Percentiles rank a stretch among this genome's conserved stretches.
Evolutionary conservation across 2,329 filamentous ascomycete genomes (phyloP).

Genomic region (Coniochaeta pulveracea): DNA sequence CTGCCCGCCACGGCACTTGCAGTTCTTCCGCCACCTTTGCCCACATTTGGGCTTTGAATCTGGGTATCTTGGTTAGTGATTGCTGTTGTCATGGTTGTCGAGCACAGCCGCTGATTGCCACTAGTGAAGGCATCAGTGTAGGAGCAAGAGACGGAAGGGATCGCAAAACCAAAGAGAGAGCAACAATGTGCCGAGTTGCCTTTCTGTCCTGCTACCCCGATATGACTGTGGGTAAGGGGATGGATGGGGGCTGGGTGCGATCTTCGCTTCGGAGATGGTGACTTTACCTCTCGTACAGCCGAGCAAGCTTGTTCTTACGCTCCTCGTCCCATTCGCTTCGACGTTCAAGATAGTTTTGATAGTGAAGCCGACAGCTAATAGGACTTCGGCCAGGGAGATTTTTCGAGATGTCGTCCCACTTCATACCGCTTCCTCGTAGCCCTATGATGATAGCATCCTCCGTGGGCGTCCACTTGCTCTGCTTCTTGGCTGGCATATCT

Average conservation of each 20-base stretch:
- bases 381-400: conserved; percentile 80
- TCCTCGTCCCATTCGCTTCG: conserved; percentile 95
- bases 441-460: conserved; percentile 93
- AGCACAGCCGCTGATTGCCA: conserved; percentile 2
- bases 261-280: background rate
- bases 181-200: background rate
- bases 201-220: background rate
- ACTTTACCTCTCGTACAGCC: conserved; percentile 83
- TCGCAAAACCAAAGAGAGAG: background rate
- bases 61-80: conserved; percentile 25
- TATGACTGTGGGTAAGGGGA: background rate
- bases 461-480: conserved; percentile 92
- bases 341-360: conserved; percentile 93
- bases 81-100: background rate
- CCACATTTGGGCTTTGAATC: conserved; percentile 98
- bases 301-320: conserved; percentile 90
- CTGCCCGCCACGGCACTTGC: conserved; percentile 87
- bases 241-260: background rate
- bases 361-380: conserved; percentile 88
- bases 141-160: background rate
- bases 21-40: conserved; percentile 90
- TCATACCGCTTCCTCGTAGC: conserved; percentile 82
- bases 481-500: conserved; percentile 75
- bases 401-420: conserved; percentile 97
- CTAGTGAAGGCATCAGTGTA: background rate